Conservation (phyloP, 1,284 basidiomycete species). For the Ustilago vetiveriae region DNA sequence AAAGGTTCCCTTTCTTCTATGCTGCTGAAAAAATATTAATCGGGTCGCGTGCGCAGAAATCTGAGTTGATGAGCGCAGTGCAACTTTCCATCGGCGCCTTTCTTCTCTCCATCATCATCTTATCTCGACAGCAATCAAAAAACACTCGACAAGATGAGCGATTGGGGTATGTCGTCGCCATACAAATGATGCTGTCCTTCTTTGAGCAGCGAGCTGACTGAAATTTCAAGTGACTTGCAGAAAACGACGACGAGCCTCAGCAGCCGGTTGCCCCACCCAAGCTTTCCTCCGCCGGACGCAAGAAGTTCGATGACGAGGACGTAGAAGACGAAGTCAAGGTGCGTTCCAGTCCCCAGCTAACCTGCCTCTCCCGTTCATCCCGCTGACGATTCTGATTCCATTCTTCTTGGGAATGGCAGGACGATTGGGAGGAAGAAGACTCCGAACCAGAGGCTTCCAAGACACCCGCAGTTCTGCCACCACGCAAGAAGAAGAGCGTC, state of each 20-base stretch:
- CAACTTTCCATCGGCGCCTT: no score
- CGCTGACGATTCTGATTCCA: slow-evolving; percentile 10
- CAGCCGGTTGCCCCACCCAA: slow-evolving; percentile 23
- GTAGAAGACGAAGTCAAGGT: slow-evolving; percentile 63
- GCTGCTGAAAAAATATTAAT: no score
- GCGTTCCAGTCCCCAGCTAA: neutral
- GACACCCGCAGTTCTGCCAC: slow-evolving; percentile 32
- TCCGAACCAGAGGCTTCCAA: slow-evolving; percentile 50
- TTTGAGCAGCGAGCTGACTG: no score
- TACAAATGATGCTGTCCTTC: no score
- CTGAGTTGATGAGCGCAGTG: no score
- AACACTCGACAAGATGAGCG: slow-evolving; percentile 44
- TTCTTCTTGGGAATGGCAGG: slow-evolving; percentile 15
- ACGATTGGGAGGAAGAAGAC: slow-evolving; percentile 66
- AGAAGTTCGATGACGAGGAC: slow-evolving; percentile 66
- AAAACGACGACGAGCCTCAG: slow-evolving; percentile 61
- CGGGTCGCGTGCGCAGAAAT: no score
- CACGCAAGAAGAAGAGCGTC: slow-evolving; percentile 62
- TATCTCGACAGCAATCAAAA: neutral
- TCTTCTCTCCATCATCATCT: slow-evolving; percentile 10
- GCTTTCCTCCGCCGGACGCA: slow-evolving; percentile 34
- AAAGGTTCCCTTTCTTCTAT: no score
- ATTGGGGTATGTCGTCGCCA: slow-evolving; percentile 51
- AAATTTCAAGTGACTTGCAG: no score
- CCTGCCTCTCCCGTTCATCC: neutral